Percentiles rank a stretch among this genome's conserved stretches.
Evolutionary conservation across 2,329 filamentous ascomycete genomes (phyloP).

Genomic region (Didymella lethalis): DNA sequence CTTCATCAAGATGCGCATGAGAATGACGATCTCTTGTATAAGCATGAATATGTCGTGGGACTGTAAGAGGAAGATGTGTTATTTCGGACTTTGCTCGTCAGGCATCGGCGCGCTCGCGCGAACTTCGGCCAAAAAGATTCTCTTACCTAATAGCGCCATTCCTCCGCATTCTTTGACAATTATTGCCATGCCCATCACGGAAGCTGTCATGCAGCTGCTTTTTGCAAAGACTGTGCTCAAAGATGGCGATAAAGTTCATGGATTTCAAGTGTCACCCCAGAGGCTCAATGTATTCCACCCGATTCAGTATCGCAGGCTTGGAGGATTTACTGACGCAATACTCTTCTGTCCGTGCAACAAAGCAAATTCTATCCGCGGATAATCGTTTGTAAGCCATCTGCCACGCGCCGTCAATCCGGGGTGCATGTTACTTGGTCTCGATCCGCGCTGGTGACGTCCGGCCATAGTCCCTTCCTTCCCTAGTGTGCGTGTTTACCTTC

Average conservation of each 20-base stretch:
- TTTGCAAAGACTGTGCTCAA: not conserved
- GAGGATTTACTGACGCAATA: not conserved
- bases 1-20: not conserved
- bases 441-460: slow-evolving; percentile 28
- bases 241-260: no score
- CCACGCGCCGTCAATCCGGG: slow-evolving; percentile 31
- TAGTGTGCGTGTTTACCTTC: slow-evolving; percentile 25
- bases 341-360: not conserved
- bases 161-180: slow-evolving; percentile 22
- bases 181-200: slow-evolving; percentile 5
- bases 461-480: slow-evolving; percentile 26
- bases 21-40: not conserved
- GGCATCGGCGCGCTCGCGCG: slow-evolving; percentile 10
- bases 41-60: not conserved
- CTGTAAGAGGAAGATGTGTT: not conserved
- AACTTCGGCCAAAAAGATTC: slow-evolving; percentile 19
- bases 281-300: not conserved
- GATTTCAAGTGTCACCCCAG: not conserved
- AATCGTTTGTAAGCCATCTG: slow-evolving; percentile 9
- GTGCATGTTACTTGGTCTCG: slow-evolving; percentile 28
- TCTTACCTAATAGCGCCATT: slow-evolving; percentile 33
- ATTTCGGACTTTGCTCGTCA: slow-evolving; percentile 13
- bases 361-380: not conserved
- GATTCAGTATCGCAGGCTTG: not conserved
- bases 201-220: slow-evolving; percentile 3